Evolutionary conservation across 2,329 filamentous ascomycete species (phyloP).

Genomic region (Alternaria tenuissima): DNA sequence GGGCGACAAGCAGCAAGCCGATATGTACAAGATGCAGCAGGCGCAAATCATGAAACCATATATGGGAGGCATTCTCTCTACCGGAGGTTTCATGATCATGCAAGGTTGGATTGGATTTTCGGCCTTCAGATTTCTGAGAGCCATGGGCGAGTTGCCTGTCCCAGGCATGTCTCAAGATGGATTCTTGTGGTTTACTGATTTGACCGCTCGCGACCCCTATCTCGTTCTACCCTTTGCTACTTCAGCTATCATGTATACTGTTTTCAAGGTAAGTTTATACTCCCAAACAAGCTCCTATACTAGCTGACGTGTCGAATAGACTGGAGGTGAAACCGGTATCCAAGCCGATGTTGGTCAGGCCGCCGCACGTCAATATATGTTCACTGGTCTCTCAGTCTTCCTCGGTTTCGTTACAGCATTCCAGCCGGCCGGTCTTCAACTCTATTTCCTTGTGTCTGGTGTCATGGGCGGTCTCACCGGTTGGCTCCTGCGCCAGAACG

Average conservation of each 20-base stretch:
- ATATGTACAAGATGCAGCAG: constrained; percentile 58
- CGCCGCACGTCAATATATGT: constrained; percentile 51
- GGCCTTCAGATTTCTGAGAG: constrained; percentile 77
- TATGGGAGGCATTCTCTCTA: constrained; percentile 32
- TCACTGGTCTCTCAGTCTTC: constrained; percentile 62
- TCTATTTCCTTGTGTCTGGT: constrained; percentile 66
- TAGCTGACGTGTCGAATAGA: constrained; percentile 42
- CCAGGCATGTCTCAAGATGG: constrained; percentile 77
- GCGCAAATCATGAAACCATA: constrained; percentile 57
- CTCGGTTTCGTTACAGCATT: constrained; percentile 63
- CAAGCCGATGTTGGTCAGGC: constrained; percentile 25
- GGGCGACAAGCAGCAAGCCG: constrained; percentile 55
- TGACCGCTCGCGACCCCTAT: constrained; percentile 79
- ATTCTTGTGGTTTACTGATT: constrained; percentile 78
- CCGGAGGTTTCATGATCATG: constrained; percentile 64
- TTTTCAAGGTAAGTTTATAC: constrained; percentile 64
- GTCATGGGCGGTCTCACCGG: constrained; percentile 52
- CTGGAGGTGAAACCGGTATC: constrained; percentile 61
- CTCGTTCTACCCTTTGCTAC: constrained; percentile 75
- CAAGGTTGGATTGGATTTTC: constrained; percentile 80
- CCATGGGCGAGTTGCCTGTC: constrained; percentile 80
- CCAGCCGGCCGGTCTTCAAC: constrained; percentile 66
- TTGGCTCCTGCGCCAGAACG: constrained; percentile 47
- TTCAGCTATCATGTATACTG: constrained; percentile 63
- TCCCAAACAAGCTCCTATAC: constrained; percentile 12